Conservation (phyloP, 164 flowering plant genomes). For the Cinnamomum chago region DNA sequence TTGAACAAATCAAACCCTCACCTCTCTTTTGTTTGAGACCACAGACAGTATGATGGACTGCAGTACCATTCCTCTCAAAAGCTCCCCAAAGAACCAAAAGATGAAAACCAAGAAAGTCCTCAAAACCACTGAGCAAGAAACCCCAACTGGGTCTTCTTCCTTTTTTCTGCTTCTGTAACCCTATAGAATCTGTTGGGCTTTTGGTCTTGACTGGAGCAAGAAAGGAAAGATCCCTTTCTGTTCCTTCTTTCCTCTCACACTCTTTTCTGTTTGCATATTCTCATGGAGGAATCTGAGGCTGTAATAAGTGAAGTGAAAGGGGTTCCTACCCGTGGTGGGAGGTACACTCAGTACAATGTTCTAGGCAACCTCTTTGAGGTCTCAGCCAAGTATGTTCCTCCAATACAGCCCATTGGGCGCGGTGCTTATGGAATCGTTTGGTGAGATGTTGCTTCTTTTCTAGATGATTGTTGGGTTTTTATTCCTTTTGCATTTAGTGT, state of each 20-base stretch:
- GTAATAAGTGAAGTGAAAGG: constrained; percentile 26
- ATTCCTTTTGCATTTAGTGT: no score
- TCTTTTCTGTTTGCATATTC: neutral
- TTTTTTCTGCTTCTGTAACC: no score
- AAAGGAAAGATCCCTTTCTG: neutral
- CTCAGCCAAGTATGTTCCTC: constrained; percentile 59
- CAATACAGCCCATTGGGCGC: constrained; percentile 64
- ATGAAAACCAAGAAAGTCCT: no score
- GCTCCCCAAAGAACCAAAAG: no score
- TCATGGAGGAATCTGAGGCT: constrained; percentile 22
- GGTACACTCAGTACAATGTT: constrained; percentile 51
- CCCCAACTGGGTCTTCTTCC: no score
- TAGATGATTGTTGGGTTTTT: neutral
- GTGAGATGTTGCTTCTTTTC: constrained; percentile 18
- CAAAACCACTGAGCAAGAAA: no score
- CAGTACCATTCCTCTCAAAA: no score
- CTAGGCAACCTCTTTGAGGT: constrained; percentile 58
- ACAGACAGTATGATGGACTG: no score
- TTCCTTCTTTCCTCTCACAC: neutral
- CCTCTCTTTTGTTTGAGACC: no score
- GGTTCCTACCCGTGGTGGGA: constrained; percentile 29
- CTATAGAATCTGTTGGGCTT: no score
- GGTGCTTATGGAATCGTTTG: constrained; percentile 82
- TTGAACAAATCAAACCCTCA: no score
- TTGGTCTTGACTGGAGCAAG: neutral